These are phyloP conservation scores for Eremomyces bilateralis DNA, from an alignment of 495 filamentous ascomycete species.

Conservation along the genomic window DNA sequence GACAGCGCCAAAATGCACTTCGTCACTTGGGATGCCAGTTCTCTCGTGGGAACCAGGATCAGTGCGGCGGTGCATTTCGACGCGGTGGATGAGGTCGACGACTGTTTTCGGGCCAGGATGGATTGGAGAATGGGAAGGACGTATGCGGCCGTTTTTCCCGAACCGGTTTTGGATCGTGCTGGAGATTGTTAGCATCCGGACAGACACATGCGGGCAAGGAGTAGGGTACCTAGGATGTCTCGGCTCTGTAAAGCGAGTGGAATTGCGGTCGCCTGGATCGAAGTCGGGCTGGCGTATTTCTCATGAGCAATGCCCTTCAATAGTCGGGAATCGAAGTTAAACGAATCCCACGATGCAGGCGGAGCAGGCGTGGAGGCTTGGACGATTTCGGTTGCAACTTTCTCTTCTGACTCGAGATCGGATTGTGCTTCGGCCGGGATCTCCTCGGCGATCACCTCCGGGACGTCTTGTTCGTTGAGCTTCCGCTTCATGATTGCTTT, in stretches of 20 bases:
- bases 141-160: slow-evolving; percentile 94
- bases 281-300: slow-evolving; percentile 64
- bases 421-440: no score
- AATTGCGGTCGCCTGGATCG: slow-evolving; percentile 69
- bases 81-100: slow-evolving; percentile 21
- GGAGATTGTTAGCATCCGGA: slow-evolving; percentile 11
- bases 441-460: no score
- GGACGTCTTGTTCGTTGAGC: slow-evolving; percentile 35
- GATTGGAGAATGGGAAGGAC: slow-evolving; percentile 69
- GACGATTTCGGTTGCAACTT: slow-evolving; percentile 1
- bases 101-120: slow-evolving; percentile 56
- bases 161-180: slow-evolving; percentile 75
- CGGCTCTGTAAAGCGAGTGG: slow-evolving; percentile 76
- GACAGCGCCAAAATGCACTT: slow-evolving; percentile 50
- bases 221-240: slow-evolving; percentile 50
- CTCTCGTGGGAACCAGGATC: slow-evolving; percentile 81
- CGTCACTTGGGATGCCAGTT: slow-evolving; percentile 77
- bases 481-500: slow-evolving; percentile 39
- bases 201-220: slow-evolving; percentile 1
- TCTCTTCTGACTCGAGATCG: slow-evolving; percentile 5
- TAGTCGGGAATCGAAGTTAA: slow-evolving; percentile 65
- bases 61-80: slow-evolving; percentile 34
- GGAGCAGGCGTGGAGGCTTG: slow-evolving; percentile 9
- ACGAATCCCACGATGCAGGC: slow-evolving; percentile 32
- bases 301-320: slow-evolving; percentile 70